Evolutionary conservation across 2,329 filamentous ascomycete genomes (phyloP).

Genomic region (Rhexocercosporidium sp.): DNA sequence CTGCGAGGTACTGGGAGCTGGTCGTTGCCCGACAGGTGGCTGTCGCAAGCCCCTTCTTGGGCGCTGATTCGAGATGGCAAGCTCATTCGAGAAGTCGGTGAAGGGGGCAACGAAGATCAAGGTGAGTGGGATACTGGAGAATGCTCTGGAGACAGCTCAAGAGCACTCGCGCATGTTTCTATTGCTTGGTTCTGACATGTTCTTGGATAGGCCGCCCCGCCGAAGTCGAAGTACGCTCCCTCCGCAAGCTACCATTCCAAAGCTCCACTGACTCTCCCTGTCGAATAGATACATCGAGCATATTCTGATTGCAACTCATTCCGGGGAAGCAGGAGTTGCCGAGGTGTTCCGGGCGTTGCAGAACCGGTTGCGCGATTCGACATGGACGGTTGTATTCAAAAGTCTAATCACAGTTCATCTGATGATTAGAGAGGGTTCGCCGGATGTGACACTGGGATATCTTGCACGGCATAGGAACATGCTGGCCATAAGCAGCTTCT

Average conservation of each 20-base stretch:
- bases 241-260: not conserved
- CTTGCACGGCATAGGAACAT: slow-evolving; percentile 82
- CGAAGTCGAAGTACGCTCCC: slow-evolving; percentile 86
- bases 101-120: slow-evolving; percentile 99
- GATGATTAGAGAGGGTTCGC: slow-evolving; percentile 95
- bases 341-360: slow-evolving; percentile 95
- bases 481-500: slow-evolving; percentile 88
- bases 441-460: slow-evolving; percentile 85
- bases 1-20: slow-evolving; percentile 6
- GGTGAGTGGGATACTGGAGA: slow-evolving; percentile 53
- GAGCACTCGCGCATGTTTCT: not conserved
- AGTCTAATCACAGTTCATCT: slow-evolving; percentile 92
- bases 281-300: slow-evolving; percentile 74
- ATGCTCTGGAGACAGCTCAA: not conserved
- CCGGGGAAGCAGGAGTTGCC: slow-evolving; percentile 90
- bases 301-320: slow-evolving; percentile 92
- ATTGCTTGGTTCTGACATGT: not conserved
- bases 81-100: slow-evolving; percentile 97
- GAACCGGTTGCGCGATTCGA: slow-evolving; percentile 87
- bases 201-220: slow-evolving; percentile 77
- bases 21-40: slow-evolving; percentile 13
- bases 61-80: slow-evolving; percentile 62
- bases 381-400: slow-evolving; percentile 99
- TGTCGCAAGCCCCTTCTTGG: slow-evolving; percentile 32
- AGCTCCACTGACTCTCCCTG: slow-evolving; percentile 28